phyloP scores from a whole-genome alignment of 108 stramenopile species.

The Nitzschia palea region DNA sequence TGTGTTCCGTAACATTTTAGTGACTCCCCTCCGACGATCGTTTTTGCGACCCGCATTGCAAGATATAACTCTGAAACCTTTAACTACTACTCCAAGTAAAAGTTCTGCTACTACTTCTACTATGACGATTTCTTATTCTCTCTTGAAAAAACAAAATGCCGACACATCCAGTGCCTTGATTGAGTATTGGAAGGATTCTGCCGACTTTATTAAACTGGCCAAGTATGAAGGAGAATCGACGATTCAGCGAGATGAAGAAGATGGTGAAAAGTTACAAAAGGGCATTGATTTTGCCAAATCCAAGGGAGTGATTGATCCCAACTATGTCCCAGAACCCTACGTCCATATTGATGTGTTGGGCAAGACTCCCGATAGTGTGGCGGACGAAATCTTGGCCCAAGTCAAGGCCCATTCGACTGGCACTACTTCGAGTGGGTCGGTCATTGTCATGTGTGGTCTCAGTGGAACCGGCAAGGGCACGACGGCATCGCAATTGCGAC shows the following conservation, averaged over 20 bases:
- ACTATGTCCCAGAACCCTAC: conserved; percentile 77
- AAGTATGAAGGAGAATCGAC: conserved; percentile 62
- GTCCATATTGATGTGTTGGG: conserved; percentile 80
- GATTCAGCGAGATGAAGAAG: conserved; percentile 72
- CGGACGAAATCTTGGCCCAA: conserved; percentile 57
- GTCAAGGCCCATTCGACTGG: conserved; percentile 24
- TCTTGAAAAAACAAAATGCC: conserved; percentile 73
- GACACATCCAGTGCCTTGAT: conserved; percentile 81
- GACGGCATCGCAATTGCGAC: conserved; percentile 64
- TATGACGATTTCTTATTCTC: conserved; percentile 36
- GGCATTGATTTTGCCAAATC: conserved; percentile 81
- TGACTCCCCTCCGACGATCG: not conserved
- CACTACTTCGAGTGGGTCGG: conserved; percentile 42
- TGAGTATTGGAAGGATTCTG: conserved; percentile 40
- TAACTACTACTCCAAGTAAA: not conserved
- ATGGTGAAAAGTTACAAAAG: conserved; percentile 63
- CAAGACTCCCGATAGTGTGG: conserved; percentile 74
- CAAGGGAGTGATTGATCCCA: conserved; percentile 83
- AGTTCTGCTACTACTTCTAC: conserved; percentile 2
- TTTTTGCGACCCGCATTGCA: too few species aligned
- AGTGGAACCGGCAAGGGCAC: conserved; percentile 91
- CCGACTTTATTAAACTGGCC: conserved; percentile 44
- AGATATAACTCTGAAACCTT: too few species aligned
- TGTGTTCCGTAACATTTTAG: not conserved
- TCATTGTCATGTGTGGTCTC: conserved; percentile 81